These are phyloP conservation scores for Epichloe scottii DNA, from an alignment of 2,329 filamentous ascomycete genomes.

Conservation along the genomic window DNA sequence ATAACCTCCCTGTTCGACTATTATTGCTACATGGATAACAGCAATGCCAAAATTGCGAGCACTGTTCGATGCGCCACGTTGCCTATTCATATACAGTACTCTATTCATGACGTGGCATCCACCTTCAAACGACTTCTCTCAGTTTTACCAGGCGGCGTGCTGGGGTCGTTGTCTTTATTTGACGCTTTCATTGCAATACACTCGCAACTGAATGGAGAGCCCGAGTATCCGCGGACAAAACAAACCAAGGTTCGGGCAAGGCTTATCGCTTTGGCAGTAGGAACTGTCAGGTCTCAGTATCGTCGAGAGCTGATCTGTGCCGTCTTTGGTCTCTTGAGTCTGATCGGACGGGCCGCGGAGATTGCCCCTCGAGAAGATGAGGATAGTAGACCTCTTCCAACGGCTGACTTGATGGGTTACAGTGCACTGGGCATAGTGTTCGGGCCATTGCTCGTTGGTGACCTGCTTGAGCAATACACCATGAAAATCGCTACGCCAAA, in stretches of 20 bases:
- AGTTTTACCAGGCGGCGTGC: conserved; percentile 50
- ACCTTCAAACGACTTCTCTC: conserved; percentile 54
- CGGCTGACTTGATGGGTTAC: conserved; percentile 51
- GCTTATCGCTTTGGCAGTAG: conserved; percentile 52
- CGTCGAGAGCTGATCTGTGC: conserved; percentile 52
- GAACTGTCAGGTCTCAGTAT: conserved; percentile 44
- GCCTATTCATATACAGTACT: conserved; percentile 45
- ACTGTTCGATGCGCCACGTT: conserved; percentile 48
- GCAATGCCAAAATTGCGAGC: conserved; percentile 36
- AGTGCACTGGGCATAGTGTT: conserved; percentile 50
- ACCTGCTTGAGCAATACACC: conserved; percentile 39
- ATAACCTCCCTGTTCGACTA: conserved; percentile 51
- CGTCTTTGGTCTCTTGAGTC: conserved; percentile 51
- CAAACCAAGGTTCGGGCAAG: conserved; percentile 45
- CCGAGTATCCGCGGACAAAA: conserved; percentile 39
- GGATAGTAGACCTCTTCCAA: conserved; percentile 37
- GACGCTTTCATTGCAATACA: conserved; percentile 50
- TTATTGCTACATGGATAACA: conserved; percentile 39
- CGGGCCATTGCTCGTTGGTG: conserved; percentile 49
- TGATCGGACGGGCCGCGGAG: conserved; percentile 47
- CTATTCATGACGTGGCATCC: conserved; percentile 53
- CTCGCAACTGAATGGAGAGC: conserved; percentile 38
- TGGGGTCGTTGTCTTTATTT: conserved; percentile 49
- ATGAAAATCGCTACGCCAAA: conserved; percentile 31
- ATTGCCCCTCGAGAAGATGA: conserved; percentile 38